These are phyloP conservation scores for Neurospora sp. DNA, from an alignment of 495 filamentous ascomycete species.

Conservation along the genomic window DNA sequence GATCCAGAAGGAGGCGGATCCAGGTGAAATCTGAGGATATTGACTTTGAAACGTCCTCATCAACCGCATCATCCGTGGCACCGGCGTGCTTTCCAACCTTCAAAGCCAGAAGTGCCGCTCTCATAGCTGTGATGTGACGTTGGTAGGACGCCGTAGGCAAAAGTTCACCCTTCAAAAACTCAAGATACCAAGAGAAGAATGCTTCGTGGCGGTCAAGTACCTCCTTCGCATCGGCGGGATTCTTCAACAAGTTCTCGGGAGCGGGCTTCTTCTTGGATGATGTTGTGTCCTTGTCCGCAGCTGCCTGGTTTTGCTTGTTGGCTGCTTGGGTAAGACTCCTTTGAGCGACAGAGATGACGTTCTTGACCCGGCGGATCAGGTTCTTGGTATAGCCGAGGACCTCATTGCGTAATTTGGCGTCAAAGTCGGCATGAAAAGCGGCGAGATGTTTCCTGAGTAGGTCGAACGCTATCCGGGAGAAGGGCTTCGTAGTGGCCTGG, in stretches of 20 bases:
- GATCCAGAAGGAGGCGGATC: conserved; percentile 59
- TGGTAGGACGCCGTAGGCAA: conserved; percentile 72
- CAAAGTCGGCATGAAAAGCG: conserved; percentile 68
- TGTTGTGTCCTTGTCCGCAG: background rate
- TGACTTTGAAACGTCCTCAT: conserved; percentile 11
- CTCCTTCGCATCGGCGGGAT: conserved; percentile 11
- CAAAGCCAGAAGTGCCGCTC: conserved; percentile 50
- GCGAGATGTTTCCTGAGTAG: conserved; percentile 52
- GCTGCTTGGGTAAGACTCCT: conserved; percentile 16
- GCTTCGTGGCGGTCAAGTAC: conserved; percentile 35
- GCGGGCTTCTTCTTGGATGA: conserved; percentile 16
- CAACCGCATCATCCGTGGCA: conserved; percentile 15
- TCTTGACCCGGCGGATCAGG: conserved; percentile 55
- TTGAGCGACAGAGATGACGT: conserved; percentile 32
- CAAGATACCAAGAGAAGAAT: conserved; percentile 60
- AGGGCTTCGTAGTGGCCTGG: conserved; percentile 57
- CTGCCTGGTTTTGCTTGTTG: background rate
- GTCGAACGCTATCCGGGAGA: conserved; percentile 46
- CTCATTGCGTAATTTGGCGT: conserved; percentile 72
- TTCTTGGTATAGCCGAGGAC: conserved; percentile 55
- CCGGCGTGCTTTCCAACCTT: conserved; percentile 35
- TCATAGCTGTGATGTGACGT: conserved; percentile 71
- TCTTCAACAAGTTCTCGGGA: conserved; percentile 12
- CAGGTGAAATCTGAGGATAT: conserved; percentile 32
- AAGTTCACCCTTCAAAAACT: conserved; percentile 63